These are phyloP conservation scores for Rhodotorula kratochvilovae DNA, from an alignment of 768 basidiomycete species.

Conservation along the genomic window DNA sequence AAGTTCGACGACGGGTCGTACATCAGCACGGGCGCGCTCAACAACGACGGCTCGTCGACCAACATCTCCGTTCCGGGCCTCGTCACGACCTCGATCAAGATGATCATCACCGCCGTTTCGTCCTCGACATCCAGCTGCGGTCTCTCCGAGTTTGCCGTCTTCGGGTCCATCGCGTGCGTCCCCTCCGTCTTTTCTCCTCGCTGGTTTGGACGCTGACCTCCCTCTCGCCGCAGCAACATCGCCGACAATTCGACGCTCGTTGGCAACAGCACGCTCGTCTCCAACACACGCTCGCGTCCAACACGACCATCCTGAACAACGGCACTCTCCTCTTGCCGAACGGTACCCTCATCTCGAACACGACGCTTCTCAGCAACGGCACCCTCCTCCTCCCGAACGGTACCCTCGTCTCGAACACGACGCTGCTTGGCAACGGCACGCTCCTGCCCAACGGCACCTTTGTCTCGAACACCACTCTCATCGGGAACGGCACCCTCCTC, in stretches of 20 bases:
- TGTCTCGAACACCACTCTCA: background rate
- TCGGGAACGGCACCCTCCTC: background rate
- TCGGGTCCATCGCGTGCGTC: constrained; percentile 8
- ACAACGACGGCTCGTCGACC: constrained; percentile 26
- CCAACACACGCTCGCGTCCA: background rate
- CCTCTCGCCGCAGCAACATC: background rate
- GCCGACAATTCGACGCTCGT: constrained; percentile 11
- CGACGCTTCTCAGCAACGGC: constrained; percentile 6
- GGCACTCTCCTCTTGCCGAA: background rate
- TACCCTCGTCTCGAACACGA: background rate
- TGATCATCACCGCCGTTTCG: constrained; percentile 21
- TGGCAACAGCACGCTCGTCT: background rate
- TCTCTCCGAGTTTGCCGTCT: constrained; percentile 25
- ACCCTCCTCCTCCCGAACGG: background rate
- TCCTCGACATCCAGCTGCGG: constrained; percentile 7
- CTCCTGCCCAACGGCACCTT: background rate
- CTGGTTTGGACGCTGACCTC: background rate
- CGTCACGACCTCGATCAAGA: constrained; percentile 24
- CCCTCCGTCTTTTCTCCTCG: background rate
- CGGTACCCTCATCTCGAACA: background rate
- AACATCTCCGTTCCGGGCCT: constrained; percentile 21
- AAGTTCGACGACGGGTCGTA: constrained; percentile 22
- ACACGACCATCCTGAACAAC: background rate
- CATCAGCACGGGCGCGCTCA: constrained; percentile 13
- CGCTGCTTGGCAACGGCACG: background rate